Evolutionary conservation across 2,329 filamentous ascomycete genomes (phyloP).

Genomic region (Ophiostoma novo-ulmi): DNA sequence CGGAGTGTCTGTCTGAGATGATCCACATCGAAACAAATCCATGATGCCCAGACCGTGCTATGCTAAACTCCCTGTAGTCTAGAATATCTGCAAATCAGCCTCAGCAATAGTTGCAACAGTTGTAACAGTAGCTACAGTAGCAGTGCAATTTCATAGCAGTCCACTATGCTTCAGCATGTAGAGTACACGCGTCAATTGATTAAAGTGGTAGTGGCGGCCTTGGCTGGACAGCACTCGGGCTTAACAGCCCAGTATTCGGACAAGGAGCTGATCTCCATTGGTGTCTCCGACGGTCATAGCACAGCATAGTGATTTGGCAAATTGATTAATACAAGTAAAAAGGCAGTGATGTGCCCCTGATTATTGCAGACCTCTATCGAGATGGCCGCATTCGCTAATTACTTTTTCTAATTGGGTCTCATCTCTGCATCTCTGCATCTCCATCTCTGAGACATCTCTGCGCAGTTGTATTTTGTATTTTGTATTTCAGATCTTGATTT

Average conservation of each 20-base stretch:
- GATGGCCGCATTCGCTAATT: not conserved
- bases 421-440: not conserved
- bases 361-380: not conserved
- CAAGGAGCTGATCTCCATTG: not conserved
- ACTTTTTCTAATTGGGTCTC: not conserved
- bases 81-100: not conserved
- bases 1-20: not conserved
- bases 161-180: not conserved
- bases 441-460: not conserved
- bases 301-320: not conserved
- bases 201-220: not conserved
- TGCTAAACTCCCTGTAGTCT: no score
- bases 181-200: not conserved
- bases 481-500: not conserved
- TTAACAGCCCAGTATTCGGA: constrained; percentile 11
- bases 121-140: not conserved
- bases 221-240: constrained; percentile 8
- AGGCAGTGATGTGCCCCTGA: not conserved
- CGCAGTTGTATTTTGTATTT: not conserved
- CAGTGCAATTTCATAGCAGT: not conserved
- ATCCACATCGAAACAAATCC: constrained; percentile 2
- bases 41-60: not conserved
- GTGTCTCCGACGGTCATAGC: not conserved
- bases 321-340: not conserved
- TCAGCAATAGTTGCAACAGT: no score